Percentiles rank a stretch among this genome's conserved stretches.
phyloP scores from a whole-genome alignment of 345 rosid genomes.

The Chamaenerion angustifolium region DNA sequence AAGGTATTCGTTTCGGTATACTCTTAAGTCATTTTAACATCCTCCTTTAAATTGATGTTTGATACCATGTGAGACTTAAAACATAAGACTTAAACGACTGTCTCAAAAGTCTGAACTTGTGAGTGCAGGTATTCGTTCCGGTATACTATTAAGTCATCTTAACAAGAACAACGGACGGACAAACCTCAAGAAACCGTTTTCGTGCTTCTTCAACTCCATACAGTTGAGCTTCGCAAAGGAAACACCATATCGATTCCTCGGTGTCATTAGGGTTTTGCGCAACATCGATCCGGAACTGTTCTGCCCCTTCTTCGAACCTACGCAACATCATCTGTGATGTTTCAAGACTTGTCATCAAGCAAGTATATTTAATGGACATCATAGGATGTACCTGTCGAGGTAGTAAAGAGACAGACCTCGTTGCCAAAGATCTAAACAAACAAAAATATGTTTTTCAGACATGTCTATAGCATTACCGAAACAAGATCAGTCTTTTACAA shows the following conservation, averaged over 20 bases:
- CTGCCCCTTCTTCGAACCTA: constrained; percentile 84
- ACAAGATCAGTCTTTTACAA: background rate
- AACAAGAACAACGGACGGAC: background rate
- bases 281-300: constrained; percentile 87
- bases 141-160: no score
- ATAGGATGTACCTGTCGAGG: constrained; percentile 25
- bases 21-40: no score
- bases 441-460: background rate
- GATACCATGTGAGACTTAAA: no score
- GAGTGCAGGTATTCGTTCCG: no score
- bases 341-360: background rate
- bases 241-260: constrained; percentile 91
- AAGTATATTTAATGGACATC: background rate
- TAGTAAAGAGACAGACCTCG: constrained; percentile 50
- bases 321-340: background rate
- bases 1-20: no score
- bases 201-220: constrained; percentile 58
- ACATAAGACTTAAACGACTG: no score
- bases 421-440: constrained; percentile 39
- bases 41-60: no score
- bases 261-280: constrained; percentile 85
- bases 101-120: no score
- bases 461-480: background rate
- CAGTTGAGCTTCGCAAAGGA: constrained; percentile 65
- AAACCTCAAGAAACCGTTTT: constrained; percentile 52